A percentile compares a stretch with the other conserved stretches of the same genome.
Conservation (phyloP, 2,329 filamentous ascomycete genomes). For the Cordyceps farinosa region DNA sequence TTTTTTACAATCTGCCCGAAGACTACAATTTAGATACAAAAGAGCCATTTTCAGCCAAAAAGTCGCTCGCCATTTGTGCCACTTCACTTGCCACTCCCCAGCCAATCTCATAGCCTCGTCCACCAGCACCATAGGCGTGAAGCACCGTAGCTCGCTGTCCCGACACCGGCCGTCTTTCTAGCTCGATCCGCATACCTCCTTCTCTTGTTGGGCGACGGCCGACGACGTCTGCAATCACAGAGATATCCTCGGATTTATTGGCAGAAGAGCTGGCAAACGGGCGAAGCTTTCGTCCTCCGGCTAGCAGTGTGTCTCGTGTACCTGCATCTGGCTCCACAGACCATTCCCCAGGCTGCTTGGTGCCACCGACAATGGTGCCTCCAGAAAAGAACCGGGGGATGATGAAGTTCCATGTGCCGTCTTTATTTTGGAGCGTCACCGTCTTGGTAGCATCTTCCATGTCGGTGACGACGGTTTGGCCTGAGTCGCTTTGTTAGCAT, state of each 20-base stretch:
- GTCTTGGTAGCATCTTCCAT: constrained; percentile 32
- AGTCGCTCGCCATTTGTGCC: constrained; percentile 20
- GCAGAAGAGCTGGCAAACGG: constrained; percentile 24
- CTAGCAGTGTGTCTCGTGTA: constrained; percentile 46
- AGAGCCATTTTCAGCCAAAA: background rate
- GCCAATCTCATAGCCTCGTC: constrained; percentile 58
- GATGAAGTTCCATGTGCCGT: constrained; percentile 60
- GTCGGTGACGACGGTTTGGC: constrained; percentile 37
- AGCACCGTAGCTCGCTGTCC: constrained; percentile 26
- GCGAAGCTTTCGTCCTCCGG: constrained; percentile 29
- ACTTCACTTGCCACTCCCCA: constrained; percentile 57
- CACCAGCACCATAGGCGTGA: constrained; percentile 59
- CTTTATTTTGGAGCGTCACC: constrained; percentile 59
- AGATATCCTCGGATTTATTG: constrained; percentile 26
- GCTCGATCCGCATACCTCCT: constrained; percentile 37
- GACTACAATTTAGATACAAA: background rate
- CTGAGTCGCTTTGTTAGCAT: constrained; percentile 24
- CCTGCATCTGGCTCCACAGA: constrained; percentile 43
- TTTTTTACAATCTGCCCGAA: background rate
- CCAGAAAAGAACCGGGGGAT: constrained; percentile 58
- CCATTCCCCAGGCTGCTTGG: constrained; percentile 57
- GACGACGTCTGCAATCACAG: constrained; percentile 41
- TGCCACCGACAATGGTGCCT: constrained; percentile 63
- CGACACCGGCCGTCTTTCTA: background rate
- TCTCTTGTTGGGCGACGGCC: constrained; percentile 42